Conservation (phyloP, 768 basidiomycete species). For the Suillus hirtellus region DNA sequence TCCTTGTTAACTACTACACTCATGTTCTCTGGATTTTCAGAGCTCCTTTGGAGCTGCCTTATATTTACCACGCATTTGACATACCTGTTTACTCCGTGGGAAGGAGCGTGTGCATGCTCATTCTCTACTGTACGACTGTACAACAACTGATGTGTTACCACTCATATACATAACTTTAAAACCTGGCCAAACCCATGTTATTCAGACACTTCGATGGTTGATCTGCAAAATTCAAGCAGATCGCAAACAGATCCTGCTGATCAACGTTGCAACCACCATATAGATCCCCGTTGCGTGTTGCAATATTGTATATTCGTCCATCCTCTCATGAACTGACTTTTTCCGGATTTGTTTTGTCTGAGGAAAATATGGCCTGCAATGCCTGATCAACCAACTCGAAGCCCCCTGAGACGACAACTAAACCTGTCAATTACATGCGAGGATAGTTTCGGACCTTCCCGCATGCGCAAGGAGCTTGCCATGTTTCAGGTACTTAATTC, state of each 20-base stretch:
- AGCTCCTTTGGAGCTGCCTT: slow-evolving; percentile 6
- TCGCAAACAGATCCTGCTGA: not conserved
- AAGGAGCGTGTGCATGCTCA: not conserved
- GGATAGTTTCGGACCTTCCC: not conserved
- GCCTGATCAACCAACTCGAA: not conserved
- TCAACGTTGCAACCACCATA: not conserved
- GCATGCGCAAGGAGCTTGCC: not conserved
- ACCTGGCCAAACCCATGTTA: not conserved
- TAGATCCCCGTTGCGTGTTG: not conserved
- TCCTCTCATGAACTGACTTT: not conserved
- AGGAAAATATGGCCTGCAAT: not conserved
- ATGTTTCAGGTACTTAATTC: not conserved
- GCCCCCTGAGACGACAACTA: not conserved
- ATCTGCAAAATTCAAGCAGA: not conserved
- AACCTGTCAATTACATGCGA: not conserved
- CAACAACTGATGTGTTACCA: slow-evolving; percentile 12
- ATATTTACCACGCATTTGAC: slow-evolving; percentile 6
- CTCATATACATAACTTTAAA: slow-evolving; percentile 9
- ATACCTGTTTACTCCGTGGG: slow-evolving; percentile 6
- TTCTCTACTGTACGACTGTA: slow-evolving; percentile 7
- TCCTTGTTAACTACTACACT: slow-evolving; percentile 1
- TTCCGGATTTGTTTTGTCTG: not conserved
- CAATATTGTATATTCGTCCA: not conserved
- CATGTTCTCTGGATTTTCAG: slow-evolving; percentile 10
- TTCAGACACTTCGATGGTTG: not conserved